Conservation (phyloP, 1,284 basidiomycete genomes). For the Inonotus obliquus region DNA sequence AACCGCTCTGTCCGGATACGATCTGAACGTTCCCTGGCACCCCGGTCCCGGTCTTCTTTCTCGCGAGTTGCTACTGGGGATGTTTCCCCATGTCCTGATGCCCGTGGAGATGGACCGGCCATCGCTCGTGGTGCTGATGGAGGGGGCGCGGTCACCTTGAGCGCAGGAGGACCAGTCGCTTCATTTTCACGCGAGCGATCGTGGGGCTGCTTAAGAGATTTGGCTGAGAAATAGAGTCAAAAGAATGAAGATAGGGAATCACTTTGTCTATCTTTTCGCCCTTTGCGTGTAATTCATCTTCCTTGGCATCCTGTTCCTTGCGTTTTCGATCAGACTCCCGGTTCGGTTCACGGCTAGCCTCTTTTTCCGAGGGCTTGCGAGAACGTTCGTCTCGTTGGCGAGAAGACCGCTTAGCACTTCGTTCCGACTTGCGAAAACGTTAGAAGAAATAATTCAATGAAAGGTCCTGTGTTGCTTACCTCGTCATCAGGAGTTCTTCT, state of each 20-base stretch:
- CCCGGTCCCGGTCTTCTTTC: slow-evolving; percentile 28
- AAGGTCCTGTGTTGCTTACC: slow-evolving; percentile 38
- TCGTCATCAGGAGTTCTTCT: slow-evolving; percentile 63
- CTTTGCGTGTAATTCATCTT: slow-evolving; percentile 34
- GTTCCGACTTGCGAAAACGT: slow-evolving; percentile 46
- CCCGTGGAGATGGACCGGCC: slow-evolving; percentile 27
- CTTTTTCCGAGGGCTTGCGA: slow-evolving; percentile 65
- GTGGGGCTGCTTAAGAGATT: slow-evolving; percentile 1
- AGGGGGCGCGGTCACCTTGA: slow-evolving; percentile 23
- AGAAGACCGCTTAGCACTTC: slow-evolving; percentile 65
- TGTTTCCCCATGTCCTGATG: slow-evolving; percentile 3
- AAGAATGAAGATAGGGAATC: slow-evolving; percentile 11
- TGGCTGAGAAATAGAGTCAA: not conserved
- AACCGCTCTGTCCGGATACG: slow-evolving; percentile 2
- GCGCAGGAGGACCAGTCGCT: not conserved
- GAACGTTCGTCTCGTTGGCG: slow-evolving; percentile 69
- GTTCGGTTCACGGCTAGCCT: slow-evolving; percentile 30
- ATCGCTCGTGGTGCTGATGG: slow-evolving; percentile 73
- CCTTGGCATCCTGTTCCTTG: slow-evolving; percentile 52
- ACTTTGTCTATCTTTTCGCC: slow-evolving; percentile 65
- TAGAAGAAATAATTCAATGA: not conserved
- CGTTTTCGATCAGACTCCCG: slow-evolving; percentile 62
- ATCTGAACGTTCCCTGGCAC: slow-evolving; percentile 1
- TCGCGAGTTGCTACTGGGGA: slow-evolving; percentile 38
- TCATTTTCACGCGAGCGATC: slow-evolving; percentile 14